Percentiles rank a stretch among this genome's conserved stretches.
Evolutionary conservation across 2,329 filamentous ascomycete species (phyloP).

Genomic region (Berkeleyomyces basicola): DNA sequence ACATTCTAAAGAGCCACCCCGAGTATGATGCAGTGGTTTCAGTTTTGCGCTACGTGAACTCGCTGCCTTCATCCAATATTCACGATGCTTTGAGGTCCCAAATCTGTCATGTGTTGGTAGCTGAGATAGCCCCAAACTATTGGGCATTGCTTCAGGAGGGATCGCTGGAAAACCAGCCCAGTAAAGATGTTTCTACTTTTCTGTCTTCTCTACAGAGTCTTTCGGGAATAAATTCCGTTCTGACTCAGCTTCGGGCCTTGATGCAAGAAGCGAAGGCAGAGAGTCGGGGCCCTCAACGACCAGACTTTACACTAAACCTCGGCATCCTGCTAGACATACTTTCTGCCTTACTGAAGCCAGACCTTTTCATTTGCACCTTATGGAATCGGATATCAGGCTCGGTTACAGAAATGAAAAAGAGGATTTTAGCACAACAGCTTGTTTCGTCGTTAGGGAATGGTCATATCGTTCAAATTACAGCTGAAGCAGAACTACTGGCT

Average conservation of each 20-base stretch:
- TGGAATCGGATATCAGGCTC: conserved; percentile 15
- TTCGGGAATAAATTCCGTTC: conserved; percentile 59
- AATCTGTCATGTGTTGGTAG: conserved; percentile 58
- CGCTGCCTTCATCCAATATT: not conserved
- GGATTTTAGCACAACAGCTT: conserved; percentile 28
- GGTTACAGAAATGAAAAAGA: conserved; percentile 16
- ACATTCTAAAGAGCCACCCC: conserved; percentile 44
- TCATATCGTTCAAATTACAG: conserved; percentile 32
- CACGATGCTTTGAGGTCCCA: conserved; percentile 24
- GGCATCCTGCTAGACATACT: conserved; percentile 29
- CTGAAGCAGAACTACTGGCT: conserved; percentile 30
- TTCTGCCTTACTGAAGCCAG: conserved; percentile 14
- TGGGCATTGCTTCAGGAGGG: conserved; percentile 48
- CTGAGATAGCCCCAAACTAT: conserved; percentile 62
- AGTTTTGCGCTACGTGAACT: conserved; percentile 34
- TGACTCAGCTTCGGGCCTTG: conserved; percentile 50
- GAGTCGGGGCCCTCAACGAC: conserved; percentile 23
- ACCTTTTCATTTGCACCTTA: not conserved
- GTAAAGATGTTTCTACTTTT: conserved; percentile 32
- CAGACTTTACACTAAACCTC: conserved; percentile 29
- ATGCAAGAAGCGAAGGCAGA: conserved; percentile 33
- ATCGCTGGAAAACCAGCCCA: conserved; percentile 16
- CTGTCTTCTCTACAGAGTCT: conserved; percentile 53
- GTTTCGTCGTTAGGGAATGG: conserved; percentile 31
- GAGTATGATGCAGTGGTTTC: conserved; percentile 38